These are phyloP conservation scores for Kodamaea sp. DNA, from an alignment of 1,139 yeast genomes.

Conservation along the genomic window DNA sequence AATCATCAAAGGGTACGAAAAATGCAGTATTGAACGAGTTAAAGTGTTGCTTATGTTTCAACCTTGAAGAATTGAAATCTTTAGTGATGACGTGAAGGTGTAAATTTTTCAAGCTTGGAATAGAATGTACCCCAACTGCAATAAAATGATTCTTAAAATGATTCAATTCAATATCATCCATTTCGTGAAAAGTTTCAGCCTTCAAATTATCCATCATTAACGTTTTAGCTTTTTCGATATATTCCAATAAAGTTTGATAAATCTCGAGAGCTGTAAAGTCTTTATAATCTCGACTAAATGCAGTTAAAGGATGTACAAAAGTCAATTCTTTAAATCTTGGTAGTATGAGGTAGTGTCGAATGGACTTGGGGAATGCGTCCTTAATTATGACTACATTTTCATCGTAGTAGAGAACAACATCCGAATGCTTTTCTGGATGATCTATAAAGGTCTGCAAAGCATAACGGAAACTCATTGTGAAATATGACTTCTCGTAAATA, in stretches of 20 bases:
- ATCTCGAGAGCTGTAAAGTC: conserved; percentile 19
- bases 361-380: conserved; percentile 65
- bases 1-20: conserved; percentile 51
- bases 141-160: conserved; percentile 36
- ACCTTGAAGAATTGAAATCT: conserved; percentile 52
- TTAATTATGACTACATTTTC: conserved; percentile 52
- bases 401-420: conserved; percentile 40
- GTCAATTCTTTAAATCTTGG: conserved; percentile 48
- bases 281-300: conserved; percentile 32
- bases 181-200: conserved; percentile 6
- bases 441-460: conserved; percentile 35
- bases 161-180: conserved; percentile 8
- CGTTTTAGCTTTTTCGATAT: conserved; percentile 42
- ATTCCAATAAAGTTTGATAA: conserved; percentile 28
- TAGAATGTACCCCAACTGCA: conserved; percentile 64
- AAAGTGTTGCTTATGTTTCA: conserved; percentile 67
- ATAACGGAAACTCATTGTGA: conserved; percentile 30
- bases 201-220: conserved; percentile 37
- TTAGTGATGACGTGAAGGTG: conserved; percentile 71
- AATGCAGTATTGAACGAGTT: conserved; percentile 66
- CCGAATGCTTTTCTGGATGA: conserved; percentile 20
- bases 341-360: conserved; percentile 56
- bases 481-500: not conserved
- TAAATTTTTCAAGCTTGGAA: conserved; percentile 65
- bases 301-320: conserved; percentile 50